Evolutionary conservation across 257 asterid species (phyloP).

Genomic region (Solanum sparsipilum): DNA sequence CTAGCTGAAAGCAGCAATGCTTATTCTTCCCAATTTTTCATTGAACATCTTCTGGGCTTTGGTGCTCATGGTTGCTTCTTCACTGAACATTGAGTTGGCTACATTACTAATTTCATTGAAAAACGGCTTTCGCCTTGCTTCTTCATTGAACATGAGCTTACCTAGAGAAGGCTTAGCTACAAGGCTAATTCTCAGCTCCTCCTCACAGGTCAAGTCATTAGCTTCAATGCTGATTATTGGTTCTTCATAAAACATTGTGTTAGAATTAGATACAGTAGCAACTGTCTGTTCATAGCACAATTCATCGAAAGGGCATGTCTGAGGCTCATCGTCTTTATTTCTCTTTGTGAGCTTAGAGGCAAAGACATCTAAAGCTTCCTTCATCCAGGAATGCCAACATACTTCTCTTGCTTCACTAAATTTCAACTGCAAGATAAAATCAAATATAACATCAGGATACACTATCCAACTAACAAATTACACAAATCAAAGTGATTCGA

Average conservation of each 20-base stretch:
- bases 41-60: neutral
- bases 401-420: slow-evolving; percentile 61
- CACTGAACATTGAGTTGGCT: neutral
- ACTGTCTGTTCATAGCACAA: neutral
- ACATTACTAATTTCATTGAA: neutral
- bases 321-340: neutral
- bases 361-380: slow-evolving; percentile 65
- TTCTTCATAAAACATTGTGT: neutral
- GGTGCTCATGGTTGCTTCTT: neutral
- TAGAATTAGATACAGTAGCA: neutral
- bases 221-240: neutral
- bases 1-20: neutral
- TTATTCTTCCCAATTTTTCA: neutral
- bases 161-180: neutral
- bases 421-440: slow-evolving; percentile 38
- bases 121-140: neutral
- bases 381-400: slow-evolving; percentile 80
- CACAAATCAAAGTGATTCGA: neutral
- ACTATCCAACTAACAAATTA: neutral
- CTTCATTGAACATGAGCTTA: neutral
- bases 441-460: neutral
- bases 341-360: slow-evolving; percentile 20
- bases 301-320: neutral
- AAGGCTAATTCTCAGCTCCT: neutral
- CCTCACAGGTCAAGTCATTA: slow-evolving; percentile 5